Percentiles rank a stretch among this genome's conserved stretches.
Evolutionary conservation across 495 filamentous ascomycete genomes (phyloP).

Genomic region (Xylaria sp.): DNA sequence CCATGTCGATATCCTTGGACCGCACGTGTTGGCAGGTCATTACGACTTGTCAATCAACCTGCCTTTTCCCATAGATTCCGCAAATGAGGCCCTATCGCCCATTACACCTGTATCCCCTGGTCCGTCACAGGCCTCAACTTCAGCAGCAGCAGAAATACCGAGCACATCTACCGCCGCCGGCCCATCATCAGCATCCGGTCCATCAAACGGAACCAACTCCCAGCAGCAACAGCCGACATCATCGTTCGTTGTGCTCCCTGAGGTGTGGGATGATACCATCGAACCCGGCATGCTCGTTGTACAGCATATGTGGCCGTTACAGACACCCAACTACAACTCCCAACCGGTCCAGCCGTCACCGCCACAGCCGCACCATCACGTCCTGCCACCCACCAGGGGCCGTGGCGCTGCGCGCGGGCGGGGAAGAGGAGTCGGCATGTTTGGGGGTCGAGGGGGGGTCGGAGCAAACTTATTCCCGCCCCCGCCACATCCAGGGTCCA

Average conservation of each 20-base stretch:
- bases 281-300: slow-evolving; percentile 73
- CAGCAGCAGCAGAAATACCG: slow-evolving; percentile 11
- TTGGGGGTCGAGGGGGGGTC: slow-evolving; percentile 8
- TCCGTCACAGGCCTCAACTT: not conserved
- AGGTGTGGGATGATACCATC: slow-evolving; percentile 59
- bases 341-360: slow-evolving; percentile 29
- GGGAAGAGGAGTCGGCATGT: slow-evolving; percentile 11
- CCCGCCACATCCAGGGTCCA: not conserved
- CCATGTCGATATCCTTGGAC: slow-evolving; percentile 55
- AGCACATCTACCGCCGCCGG: slow-evolving; percentile 16
- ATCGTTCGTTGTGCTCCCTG: slow-evolving; percentile 57
- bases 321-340: slow-evolving; percentile 41
- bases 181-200: slow-evolving; percentile 22
- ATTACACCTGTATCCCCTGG: slow-evolving; percentile 1
- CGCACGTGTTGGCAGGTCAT: slow-evolving; percentile 54
- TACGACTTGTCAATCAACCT: slow-evolving; percentile 55
- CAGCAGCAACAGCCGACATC: slow-evolving; percentile 16
- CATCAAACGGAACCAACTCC: slow-evolving; percentile 19
- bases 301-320: slow-evolving; percentile 93
- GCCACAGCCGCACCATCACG: slow-evolving; percentile 14
- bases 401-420: slow-evolving; percentile 5
- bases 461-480: slow-evolving; percentile 26
- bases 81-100: slow-evolving; percentile 18
- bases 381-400: not conserved
- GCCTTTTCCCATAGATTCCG: slow-evolving; percentile 26